phyloP scores from a whole-genome alignment of 768 basidiomycete genomes.

The Russula abietina region DNA sequence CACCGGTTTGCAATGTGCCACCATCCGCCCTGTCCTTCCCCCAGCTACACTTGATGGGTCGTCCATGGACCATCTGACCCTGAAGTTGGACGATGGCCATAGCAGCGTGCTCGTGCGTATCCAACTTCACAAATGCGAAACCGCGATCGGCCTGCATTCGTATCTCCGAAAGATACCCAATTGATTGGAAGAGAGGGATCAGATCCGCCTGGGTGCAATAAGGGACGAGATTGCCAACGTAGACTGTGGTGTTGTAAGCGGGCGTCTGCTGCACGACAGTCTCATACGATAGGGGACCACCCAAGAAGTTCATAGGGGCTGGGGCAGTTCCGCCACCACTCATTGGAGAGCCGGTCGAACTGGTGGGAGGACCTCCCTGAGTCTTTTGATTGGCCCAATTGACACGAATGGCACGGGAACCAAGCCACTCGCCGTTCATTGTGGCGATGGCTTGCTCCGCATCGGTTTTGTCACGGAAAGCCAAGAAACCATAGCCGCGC shows the following conservation, averaged over 20 bases:
- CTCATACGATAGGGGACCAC: slow-evolving; percentile 86
- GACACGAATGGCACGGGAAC: slow-evolving; percentile 95
- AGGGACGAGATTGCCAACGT: slow-evolving; percentile 97
- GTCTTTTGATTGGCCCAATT: slow-evolving; percentile 99
- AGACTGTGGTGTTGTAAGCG: slow-evolving; percentile 91
- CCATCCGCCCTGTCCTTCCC: slow-evolving; percentile 90
- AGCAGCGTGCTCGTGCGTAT: slow-evolving; percentile 97
- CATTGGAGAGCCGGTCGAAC: slow-evolving; percentile 17
- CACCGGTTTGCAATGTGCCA: slow-evolving; percentile 44
- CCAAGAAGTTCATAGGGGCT: slow-evolving; percentile 87
- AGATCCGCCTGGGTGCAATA: slow-evolving; percentile 97
- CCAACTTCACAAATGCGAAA: slow-evolving; percentile 98
- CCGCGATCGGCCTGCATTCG: slow-evolving; percentile 99
- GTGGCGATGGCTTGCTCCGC: slow-evolving; percentile 99
- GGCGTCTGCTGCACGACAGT: slow-evolving; percentile 91
- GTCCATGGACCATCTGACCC: slow-evolving; percentile 94
- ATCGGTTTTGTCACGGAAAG: slow-evolving; percentile 97
- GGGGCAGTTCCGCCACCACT: slow-evolving; percentile 54
- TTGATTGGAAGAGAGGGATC: slow-evolving; percentile 96
- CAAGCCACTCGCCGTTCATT: slow-evolving; percentile 99
- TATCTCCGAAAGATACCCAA: slow-evolving; percentile 97
- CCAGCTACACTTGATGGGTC: slow-evolving; percentile 98
- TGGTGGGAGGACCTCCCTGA: slow-evolving; percentile 47
- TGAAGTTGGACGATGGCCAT: slow-evolving; percentile 97
- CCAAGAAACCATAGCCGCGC: slow-evolving; percentile 96